Evolutionary conservation across 2,329 filamentous ascomycete species (phyloP), one percentile per base, ranked within the genome.

Genomic region (Onygena corvina): DNA sequence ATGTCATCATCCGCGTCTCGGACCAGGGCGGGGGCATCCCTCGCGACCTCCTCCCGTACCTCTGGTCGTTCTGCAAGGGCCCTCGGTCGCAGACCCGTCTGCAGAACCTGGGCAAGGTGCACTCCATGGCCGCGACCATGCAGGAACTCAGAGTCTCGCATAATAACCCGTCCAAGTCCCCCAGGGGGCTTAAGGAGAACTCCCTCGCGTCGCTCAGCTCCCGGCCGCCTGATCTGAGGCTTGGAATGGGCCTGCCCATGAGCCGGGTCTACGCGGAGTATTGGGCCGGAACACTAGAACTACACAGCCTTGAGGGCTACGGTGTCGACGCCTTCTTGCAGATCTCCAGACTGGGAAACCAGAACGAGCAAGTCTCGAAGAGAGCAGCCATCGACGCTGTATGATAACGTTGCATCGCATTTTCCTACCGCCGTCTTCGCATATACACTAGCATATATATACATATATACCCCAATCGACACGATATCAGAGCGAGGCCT

Each of bases 11-110:
- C 65, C 81, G 92, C 35, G 86, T 98, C 36, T 96, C 89, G 0
- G 93, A 98, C 62, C 88, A 88, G 63, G 92, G 90, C 45, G 92
- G 93, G 53, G 92, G 93, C 30, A 86, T 98, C 48, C 83, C 88
- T 0, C 79, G 81, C 45, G 86, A 92, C 36, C 79, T 90, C 51
- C 71, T 95, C 18, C 89, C 90, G 0, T 84, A 93, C 62, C 75
- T 98, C 4, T 98, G 93, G 92, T 94, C 88, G 21, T 98, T 98
- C 64, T 88, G 82, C 67, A 96, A 96, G 67, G 90, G 90, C 0
- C 87, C 89, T 1, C 80, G 86, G 30, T 84, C 81, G 51, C 75
- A 83, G 56, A 77, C 80, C 52, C 80, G 87, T 3, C 75, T 96
- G n/a, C 74, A 86, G 58, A 96, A 95, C 63, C 76, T 98, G 6